phyloP scores from a whole-genome alignment of 306 rosid species.

The Vigna reflexopilosa region DNA sequence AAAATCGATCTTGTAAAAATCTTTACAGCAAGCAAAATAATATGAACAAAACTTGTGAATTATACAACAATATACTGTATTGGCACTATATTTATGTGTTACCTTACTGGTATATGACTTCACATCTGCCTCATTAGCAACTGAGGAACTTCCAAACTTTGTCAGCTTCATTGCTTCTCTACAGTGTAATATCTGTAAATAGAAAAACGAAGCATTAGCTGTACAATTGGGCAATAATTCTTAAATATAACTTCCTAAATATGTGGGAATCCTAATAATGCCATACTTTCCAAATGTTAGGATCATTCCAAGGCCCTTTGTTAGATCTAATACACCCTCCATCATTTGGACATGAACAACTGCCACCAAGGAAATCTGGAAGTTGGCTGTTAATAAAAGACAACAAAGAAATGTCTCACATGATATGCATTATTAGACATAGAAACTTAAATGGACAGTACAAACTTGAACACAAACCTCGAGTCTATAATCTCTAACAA shows the following conservation, averaged over 20 bases:
- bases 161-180: conserved; percentile 64
- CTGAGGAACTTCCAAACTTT: conserved; percentile 51
- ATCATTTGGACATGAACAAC: conserved; percentile 82
- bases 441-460: conserved; percentile 32
- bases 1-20: conserved; percentile 39
- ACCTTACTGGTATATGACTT: conserved; percentile 63
- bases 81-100: conserved; percentile 45
- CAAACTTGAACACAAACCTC: conserved; percentile 63
- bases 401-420: conserved; percentile 28
- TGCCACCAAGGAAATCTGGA: conserved; percentile 93
- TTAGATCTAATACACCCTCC: conserved; percentile 91
- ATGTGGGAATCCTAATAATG: conserved; percentile 41
- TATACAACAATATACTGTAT: conserved; percentile 28
- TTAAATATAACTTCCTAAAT: conserved; percentile 13
- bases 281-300: conserved; percentile 81
- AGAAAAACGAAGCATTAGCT: conserved; percentile 43
- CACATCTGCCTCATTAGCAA: conserved; percentile 50
- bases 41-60: conserved; percentile 36
- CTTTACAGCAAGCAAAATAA: conserved; percentile 27
- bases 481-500: conserved; percentile 84
- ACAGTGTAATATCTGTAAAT: conserved; percentile 68
- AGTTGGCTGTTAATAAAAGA: conserved; percentile 72
- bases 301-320: conserved; percentile 98
- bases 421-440: conserved; percentile 29
- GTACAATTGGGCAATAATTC: conserved; percentile 32